Percentiles rank a stretch among this genome's conserved stretches.
Conservation (phyloP, 2,329 filamentous ascomycete species). For the Domatiomyces catenatus region DNA sequence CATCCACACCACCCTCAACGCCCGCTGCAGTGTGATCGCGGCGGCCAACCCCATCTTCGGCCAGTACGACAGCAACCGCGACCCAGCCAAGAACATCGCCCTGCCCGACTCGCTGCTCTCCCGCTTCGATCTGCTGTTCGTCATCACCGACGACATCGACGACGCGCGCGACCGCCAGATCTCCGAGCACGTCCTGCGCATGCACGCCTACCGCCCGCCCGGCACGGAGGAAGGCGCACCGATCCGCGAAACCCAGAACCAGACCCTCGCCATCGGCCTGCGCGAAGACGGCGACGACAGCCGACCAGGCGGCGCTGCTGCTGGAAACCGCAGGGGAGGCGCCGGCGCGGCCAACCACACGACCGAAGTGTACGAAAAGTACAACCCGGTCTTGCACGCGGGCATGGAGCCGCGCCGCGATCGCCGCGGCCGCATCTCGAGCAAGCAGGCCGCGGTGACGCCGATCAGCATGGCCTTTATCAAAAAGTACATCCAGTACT, state of each 20-base stretch:
- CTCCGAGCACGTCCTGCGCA: slow-evolving; percentile 90
- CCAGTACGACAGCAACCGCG: slow-evolving; percentile 96
- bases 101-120: slow-evolving; percentile 90
- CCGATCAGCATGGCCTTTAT: slow-evolving; percentile 83
- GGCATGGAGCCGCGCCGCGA: slow-evolving; percentile 50
- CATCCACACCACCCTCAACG: slow-evolving; percentile 94
- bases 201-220: slow-evolving; percentile 88
- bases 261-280: slow-evolving; percentile 74
- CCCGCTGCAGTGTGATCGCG: slow-evolving; percentile 87
- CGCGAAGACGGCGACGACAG: slow-evolving; percentile 40
- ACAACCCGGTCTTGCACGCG: slow-evolving; percentile 85
- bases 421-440: slow-evolving; percentile 46
- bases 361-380: slow-evolving; percentile 91
- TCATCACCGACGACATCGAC: slow-evolving; percentile 96
- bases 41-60: slow-evolving; percentile 96
- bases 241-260: slow-evolving; percentile 71
- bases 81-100: slow-evolving; percentile 96
- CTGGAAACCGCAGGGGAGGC: neutral
- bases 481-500: slow-evolving; percentile 99
- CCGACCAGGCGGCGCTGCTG: neutral
- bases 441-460: slow-evolving; percentile 61
- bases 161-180: slow-evolving; percentile 79
- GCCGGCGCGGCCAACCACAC: slow-evolving; percentile 57
- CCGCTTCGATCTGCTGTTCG: slow-evolving; percentile 94
- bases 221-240: slow-evolving; percentile 89